Evolutionary conservation across 805 yeast genomes (phyloP).

Genomic region (Metschnikowia vanudenii): DNA sequence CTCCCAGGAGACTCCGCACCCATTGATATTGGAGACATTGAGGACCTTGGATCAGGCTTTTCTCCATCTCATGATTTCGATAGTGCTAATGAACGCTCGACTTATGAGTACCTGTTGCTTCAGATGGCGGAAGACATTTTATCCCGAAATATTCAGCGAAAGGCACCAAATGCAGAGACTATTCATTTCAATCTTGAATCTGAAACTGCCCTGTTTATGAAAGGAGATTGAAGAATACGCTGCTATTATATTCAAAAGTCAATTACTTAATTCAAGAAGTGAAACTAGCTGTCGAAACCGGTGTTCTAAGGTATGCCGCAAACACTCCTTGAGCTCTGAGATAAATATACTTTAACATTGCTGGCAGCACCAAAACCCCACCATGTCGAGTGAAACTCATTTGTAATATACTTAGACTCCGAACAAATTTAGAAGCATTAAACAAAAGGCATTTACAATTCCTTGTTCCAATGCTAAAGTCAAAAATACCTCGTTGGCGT

Average conservation of each 20-base stretch:
- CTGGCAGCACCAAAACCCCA: too few species aligned
- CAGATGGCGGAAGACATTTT: conserved; percentile 26
- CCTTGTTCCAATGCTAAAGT: conserved; percentile 27
- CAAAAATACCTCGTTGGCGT: conserved; percentile 19
- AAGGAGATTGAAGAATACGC: background rate
- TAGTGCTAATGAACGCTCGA: conserved; percentile 30
- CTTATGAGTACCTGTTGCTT: conserved; percentile 27
- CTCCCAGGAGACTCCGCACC: conserved; percentile 19
- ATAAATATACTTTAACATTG: too few species aligned
- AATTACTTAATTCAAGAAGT: too few species aligned
- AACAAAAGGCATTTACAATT: conserved; percentile 23
- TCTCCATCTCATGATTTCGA: conserved; percentile 37
- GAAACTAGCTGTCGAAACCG: too few species aligned
- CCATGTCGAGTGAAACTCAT: background rate
- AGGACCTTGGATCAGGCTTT: conserved; percentile 24
- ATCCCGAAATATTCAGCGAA: conserved; percentile 2
- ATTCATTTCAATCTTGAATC: conserved; percentile 31
- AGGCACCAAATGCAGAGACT: background rate
- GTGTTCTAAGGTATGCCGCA: too few species aligned
- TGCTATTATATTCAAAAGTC: too few species aligned
- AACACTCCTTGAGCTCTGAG: too few species aligned
- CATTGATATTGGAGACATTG: conserved; percentile 17
- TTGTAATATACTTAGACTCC: background rate
- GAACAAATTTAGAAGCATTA: conserved; percentile 24
- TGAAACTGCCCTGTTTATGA: conserved; percentile 17